Base-by-base conservation (phyloP, 106 monocot genomes). In the Amphibolis antarctica region DNA sequence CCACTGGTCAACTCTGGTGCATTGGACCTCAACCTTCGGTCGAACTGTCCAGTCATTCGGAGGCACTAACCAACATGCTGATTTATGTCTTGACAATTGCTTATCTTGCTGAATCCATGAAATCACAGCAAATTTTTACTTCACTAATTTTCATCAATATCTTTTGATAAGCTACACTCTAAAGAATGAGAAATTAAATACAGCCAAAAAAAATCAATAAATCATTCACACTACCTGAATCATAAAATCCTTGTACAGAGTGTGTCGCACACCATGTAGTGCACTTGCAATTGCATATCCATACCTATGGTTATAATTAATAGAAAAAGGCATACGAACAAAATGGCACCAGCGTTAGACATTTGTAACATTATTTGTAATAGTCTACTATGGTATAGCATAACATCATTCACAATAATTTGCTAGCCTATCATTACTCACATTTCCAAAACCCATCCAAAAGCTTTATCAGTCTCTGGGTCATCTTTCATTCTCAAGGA, bases 401-500 rank as follows among this genome's bases (percentile, higher is more conserved):
- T 5, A 27, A 47, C 4, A 59, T 26, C 53, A 12, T 6, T 12
- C 14, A 43, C 28, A 23, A 47, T 6, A 45, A 44, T 19, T 24
- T 61, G 7, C 19, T 18, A 20, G 9, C n/a, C 29, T 24, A 63
- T 25, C 4, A 26, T 47, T 46, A n/a, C 77, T 75, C 58, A 94
- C 94, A 96, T 96, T 78, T 96, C 94, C 66, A 96, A 67, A 44
- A 96, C 94, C 94, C 94, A 96, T 79, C 90, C 90, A 74, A 96
- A 96, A 50, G 80, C 76, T 80, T 89, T 80, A 71, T 90, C 94
- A 13, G 94, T 86, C 64, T 96, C 86, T 49, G 72, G 77, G 63
- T 90, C 94, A 25, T 86, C 76, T 76, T 96, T 90, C 94, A 96
- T 90, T 72, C 69, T 82, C 53, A 96, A 54, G 14, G 94, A 96